A percentile compares a stretch with the other conserved stretches of the same genome.
phyloP scores from a whole-genome alignment of 1,284 basidiomycete species.

The Ceratobasidium sp. region DNA sequence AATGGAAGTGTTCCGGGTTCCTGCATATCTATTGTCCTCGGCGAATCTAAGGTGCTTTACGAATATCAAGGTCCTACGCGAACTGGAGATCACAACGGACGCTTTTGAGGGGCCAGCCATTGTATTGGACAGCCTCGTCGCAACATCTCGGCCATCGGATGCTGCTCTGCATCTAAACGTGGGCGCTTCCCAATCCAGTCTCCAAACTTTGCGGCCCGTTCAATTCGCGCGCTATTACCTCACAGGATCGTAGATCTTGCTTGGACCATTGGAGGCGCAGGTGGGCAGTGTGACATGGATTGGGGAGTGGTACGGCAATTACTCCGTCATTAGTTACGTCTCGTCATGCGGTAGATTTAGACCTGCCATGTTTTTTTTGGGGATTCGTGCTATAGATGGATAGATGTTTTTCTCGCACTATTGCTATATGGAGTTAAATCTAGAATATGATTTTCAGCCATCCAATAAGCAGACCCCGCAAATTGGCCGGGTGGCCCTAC shows the following conservation, averaged over 20 bases:
- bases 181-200: conserved; percentile 7
- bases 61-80: conserved; percentile 11
- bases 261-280: neutral
- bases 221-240: neutral
- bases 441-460: neutral
- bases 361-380: neutral
- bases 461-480: neutral
- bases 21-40: conserved; percentile 1
- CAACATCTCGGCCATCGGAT: neutral
- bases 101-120: neutral
- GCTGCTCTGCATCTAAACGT: neutral
- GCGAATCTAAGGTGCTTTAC: neutral
- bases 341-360: conserved; percentile 11
- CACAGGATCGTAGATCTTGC: neutral
- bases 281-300: neutral
- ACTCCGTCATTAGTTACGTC: conserved; percentile 3
- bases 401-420: conserved; percentile 3
- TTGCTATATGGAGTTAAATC: neutral
- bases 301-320: neutral
- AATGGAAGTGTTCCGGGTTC: neutral
- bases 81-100: conserved; percentile 11
- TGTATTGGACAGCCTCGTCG: neutral
- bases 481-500: neutral
- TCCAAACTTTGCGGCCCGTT: neutral
- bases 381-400: neutral